These are phyloP conservation scores for Lecanicillium sp. DNA, from an alignment of 2,329 filamentous ascomycete genomes.

Conservation along the genomic window DNA sequence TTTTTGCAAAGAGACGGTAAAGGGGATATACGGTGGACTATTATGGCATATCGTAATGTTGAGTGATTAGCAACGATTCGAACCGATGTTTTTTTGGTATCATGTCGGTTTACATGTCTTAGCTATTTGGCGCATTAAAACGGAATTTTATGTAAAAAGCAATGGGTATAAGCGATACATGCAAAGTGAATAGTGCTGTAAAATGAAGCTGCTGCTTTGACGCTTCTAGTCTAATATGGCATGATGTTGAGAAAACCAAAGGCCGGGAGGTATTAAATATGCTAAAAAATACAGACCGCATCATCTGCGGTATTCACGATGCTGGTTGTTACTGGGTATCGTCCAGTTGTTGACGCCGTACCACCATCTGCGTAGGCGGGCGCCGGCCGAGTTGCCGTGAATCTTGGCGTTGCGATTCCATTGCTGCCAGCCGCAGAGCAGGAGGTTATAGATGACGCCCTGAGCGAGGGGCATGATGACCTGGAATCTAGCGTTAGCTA, in stretches of 20 bases:
- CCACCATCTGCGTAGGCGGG: slow-evolving; percentile 84
- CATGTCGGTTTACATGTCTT: not conserved
- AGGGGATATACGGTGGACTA: not conserved
- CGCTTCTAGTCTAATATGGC: not conserved
- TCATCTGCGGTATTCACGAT: slow-evolving; percentile 10
- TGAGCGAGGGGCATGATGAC: slow-evolving; percentile 82
- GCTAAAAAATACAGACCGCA: not conserved
- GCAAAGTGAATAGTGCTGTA: not conserved
- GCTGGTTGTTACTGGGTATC: slow-evolving; percentile 37
- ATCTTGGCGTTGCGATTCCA: slow-evolving; percentile 79
- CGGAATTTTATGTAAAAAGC: not conserved
- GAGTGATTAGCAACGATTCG: slow-evolving; percentile 1
- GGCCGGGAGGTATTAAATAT: not conserved
- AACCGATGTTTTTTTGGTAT: not conserved
- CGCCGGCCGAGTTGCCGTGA: slow-evolving; percentile 70
- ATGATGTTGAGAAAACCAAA: not conserved
- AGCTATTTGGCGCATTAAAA: not conserved
- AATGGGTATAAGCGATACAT: not conserved
- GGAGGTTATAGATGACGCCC: slow-evolving; percentile 81
- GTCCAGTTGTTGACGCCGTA: slow-evolving; percentile 90
- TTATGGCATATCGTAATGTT: slow-evolving; percentile 1
- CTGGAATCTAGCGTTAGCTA: slow-evolving; percentile 37
- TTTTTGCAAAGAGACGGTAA: not conserved
- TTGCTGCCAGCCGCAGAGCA: slow-evolving; percentile 79
- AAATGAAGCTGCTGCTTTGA: not conserved